Base-by-base conservation (phyloP, 208 protist species). In the Trypanosomatidae sp. region DNA sequence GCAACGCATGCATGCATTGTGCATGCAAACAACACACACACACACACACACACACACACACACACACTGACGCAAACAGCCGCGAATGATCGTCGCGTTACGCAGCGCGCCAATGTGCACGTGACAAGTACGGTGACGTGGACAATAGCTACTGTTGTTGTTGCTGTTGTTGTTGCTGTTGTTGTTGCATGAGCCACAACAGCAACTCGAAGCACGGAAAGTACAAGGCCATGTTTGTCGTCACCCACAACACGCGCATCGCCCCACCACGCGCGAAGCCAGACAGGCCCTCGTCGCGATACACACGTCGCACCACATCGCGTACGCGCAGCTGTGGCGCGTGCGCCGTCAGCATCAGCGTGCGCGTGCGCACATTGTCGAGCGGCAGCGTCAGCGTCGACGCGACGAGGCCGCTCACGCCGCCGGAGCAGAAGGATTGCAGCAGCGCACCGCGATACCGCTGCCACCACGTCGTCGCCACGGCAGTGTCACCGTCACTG, bases 231-330 rank as follows among this genome's bases (percentile, higher is more conserved):
- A 86, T 80, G 59, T 91, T 91, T 6, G 55, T 40, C 7, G 74
- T 76, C 37, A 91, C 77, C 75, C 77, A 91, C 24, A 91, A 26
- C 42, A 88, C 65, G 28, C 82, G 76, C 47, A 70, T 73, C 16
- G 37, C 48, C 1, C 64, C 73, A 18, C 82, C 82, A n/a, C 61
- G 61, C 43, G 77, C 67, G 26, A 91, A 88, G 16, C 61, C 59
- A n/a, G 48, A 46, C 33, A 74, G 27, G 2, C 82, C 82, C 46
- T 71, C 69, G 5, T 47, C 16, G 6, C 46, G 46, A 40, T 86
- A 84, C 7, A 63, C 41, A 3, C 45, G 38, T 6, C 42, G 44
- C 27, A 83, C 62, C 7, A 88, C 58, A 11, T 43, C n/a, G 2
- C 46, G 18, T 19, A 84, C 53, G 3, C 62, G 68, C 37, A 62